These are phyloP conservation scores for Aurifilum marmelostoma DNA, from an alignment of 2,329 filamentous ascomycete species.

Conservation along the genomic window DNA sequence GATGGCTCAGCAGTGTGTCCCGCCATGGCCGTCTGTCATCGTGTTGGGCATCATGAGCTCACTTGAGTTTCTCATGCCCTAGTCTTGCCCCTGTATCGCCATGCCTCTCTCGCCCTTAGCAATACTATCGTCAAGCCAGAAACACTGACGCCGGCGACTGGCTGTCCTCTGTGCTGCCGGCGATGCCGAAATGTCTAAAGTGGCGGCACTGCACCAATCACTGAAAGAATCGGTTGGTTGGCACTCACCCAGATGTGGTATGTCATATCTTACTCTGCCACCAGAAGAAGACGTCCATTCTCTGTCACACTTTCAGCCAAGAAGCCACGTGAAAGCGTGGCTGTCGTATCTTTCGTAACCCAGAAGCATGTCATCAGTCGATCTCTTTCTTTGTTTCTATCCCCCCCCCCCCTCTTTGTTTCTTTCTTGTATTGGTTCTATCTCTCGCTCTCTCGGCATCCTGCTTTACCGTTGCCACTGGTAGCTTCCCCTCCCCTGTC, in stretches of 20 bases:
- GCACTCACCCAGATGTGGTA: neutral
- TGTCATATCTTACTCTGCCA: neutral
- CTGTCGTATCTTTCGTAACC: neutral
- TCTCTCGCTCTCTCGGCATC: neutral
- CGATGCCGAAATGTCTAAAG: constrained; percentile 2
- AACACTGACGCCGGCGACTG: neutral
- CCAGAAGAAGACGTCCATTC: neutral
- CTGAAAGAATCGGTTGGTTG: neutral
- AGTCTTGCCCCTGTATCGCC: neutral
- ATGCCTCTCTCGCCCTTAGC: neutral
- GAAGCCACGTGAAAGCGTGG: neutral
- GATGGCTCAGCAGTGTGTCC: neutral
- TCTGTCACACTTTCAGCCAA: constrained; percentile 5
- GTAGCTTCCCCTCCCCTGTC: neutral
- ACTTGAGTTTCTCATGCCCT: neutral
- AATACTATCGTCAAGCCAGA: neutral
- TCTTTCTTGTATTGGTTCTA: neutral
- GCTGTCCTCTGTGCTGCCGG: neutral
- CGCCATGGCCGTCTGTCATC: neutral
- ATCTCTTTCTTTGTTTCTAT: neutral
- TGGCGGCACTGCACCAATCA: neutral
- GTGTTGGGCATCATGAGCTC: neutral
- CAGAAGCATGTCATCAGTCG: neutral
- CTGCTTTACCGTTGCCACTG: neutral
- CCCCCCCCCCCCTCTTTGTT: neutral